A percentile compares a stretch with the other conserved stretches of the same genome.
These are phyloP conservation scores for Claviceps spartinae DNA, from an alignment of 2,329 filamentous ascomycete genomes.

Conservation along the genomic window DNA sequence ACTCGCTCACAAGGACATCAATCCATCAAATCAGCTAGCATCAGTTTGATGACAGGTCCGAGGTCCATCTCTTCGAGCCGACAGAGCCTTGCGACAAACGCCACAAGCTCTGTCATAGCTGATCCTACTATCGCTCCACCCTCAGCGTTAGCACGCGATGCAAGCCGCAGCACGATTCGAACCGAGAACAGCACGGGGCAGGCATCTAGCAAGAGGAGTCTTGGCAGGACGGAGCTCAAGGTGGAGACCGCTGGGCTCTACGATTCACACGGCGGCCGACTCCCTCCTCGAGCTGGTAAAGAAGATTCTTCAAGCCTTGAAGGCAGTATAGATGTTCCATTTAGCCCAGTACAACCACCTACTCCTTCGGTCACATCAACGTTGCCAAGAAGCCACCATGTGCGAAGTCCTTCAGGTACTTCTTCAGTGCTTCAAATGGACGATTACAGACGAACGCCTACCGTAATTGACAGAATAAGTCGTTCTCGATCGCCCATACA, in stretches of 20 bases:
- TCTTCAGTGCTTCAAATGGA: constrained; percentile 24
- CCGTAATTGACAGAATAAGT: constrained; percentile 42
- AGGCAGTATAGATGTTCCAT: constrained; percentile 28
- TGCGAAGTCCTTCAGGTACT: constrained; percentile 20
- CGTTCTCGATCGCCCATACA: constrained; percentile 28
- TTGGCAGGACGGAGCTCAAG: constrained; percentile 29
- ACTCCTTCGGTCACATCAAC: constrained; percentile 17
- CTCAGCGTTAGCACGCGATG: constrained; percentile 36
- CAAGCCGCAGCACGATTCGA: constrained; percentile 26
- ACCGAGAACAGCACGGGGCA: constrained; percentile 30
- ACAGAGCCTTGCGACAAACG: constrained; percentile 28
- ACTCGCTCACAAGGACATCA: constrained; percentile 26
- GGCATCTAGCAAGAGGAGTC: constrained; percentile 25
- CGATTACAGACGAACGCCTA: constrained; percentile 30
- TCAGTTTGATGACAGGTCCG: constrained; percentile 29
- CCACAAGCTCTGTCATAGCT: constrained; percentile 26
- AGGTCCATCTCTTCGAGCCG: constrained; percentile 28
- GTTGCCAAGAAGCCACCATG: constrained; percentile 20
- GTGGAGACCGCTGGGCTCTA: constrained; percentile 23
- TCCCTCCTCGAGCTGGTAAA: constrained; percentile 21
- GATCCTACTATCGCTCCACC: constrained; percentile 35
- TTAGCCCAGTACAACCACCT: constrained; percentile 28
- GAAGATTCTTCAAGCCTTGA: constrained; percentile 34
- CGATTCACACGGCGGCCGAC: constrained; percentile 23
- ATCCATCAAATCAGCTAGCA: constrained; percentile 35